Evolutionary conservation across 177 flowering plant species (phyloP).

Genomic region (Vitis hybrid): DNA sequence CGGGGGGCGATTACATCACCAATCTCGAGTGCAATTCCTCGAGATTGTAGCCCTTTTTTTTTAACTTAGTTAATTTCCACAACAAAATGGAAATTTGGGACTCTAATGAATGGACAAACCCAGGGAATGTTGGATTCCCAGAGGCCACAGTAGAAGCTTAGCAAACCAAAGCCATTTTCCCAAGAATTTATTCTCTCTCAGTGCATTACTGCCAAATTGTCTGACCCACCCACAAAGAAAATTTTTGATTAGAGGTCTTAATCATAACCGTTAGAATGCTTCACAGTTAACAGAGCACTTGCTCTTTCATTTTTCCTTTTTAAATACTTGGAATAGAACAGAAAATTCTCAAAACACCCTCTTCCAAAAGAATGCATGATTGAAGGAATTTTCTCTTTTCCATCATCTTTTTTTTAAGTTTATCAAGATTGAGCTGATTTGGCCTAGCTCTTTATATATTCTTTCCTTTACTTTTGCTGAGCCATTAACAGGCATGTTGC

Average conservation of each 20-base stretch:
- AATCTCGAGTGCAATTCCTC: slow-evolving; percentile 22
- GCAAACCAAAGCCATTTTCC: slow-evolving; percentile 8
- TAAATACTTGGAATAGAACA: background rate
- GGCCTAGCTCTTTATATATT: slow-evolving; percentile 16
- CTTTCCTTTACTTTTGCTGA: slow-evolving; percentile 23
- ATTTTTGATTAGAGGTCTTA: background rate
- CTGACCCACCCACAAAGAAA: slow-evolving; percentile 3
- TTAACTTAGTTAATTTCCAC: background rate
- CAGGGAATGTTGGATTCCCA: slow-evolving; percentile 74
- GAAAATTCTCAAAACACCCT: slow-evolving; percentile 5
- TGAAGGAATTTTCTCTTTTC: slow-evolving; percentile 23
- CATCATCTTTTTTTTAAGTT: slow-evolving; percentile 13
- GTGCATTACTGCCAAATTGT: slow-evolving; percentile 4
- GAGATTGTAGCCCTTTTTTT: slow-evolving; percentile 27
- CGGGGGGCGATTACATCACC: slow-evolving; percentile 18
- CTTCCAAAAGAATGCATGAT: slow-evolving; percentile 24
- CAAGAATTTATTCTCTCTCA: slow-evolving; percentile 8
- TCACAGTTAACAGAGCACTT: slow-evolving; percentile 13
- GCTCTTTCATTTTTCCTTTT: slow-evolving; percentile 1
- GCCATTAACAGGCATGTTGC: slow-evolving; percentile 50
- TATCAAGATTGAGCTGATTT: slow-evolving; percentile 21
- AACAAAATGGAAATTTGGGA: slow-evolving; percentile 31
- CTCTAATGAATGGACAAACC: slow-evolving; percentile 56
- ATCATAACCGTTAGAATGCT: slow-evolving; percentile 13
- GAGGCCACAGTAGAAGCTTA: slow-evolving; percentile 10